phyloP scores from a whole-genome alignment of 164 flowering plant genomes.

The Chimonanthus praecox region DNA sequence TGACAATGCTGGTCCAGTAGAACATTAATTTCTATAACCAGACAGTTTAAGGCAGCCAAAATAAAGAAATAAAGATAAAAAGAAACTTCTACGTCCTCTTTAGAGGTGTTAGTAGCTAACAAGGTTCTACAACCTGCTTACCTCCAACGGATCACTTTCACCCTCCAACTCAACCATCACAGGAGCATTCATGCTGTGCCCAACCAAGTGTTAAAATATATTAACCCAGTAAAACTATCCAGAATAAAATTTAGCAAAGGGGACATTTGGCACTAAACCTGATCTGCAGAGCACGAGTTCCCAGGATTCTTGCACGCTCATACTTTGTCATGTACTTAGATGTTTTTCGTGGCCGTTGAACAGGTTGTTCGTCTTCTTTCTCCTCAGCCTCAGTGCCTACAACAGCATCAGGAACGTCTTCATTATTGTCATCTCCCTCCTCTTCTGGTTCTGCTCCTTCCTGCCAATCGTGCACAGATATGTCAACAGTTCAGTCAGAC shows the following conservation, averaged over 20 bases:
- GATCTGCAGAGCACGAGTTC: slow-evolving; percentile 62
- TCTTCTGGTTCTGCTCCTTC: slow-evolving; percentile 52
- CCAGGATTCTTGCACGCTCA: slow-evolving; percentile 62
- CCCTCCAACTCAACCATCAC: slow-evolving; percentile 78
- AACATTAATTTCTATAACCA: no score
- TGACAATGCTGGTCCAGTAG: no score
- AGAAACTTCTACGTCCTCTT: neutral
- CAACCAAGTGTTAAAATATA: neutral
- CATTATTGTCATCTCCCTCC: slow-evolving; percentile 35
- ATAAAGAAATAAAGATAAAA: neutral
- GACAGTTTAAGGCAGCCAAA: neutral
- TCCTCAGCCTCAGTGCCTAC: slow-evolving; percentile 35
- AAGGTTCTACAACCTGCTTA: slow-evolving; percentile 11
- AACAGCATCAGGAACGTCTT: slow-evolving; percentile 38
- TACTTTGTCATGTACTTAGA: slow-evolving; percentile 61
- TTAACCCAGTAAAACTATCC: neutral
- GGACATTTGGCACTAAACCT: slow-evolving; percentile 25
- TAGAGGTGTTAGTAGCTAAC: neutral
- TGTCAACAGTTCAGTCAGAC: neutral
- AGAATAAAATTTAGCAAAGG: neutral
- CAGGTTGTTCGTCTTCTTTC: slow-evolving; percentile 28
- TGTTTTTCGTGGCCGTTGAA: slow-evolving; percentile 41
- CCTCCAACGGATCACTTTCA: slow-evolving; percentile 69
- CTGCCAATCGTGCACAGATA: slow-evolving; percentile 15
- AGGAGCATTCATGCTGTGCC: slow-evolving; percentile 63